These are phyloP conservation scores for Citrus glauca DNA, from an alignment of 345 rosid species.

Conservation along the genomic window DNA sequence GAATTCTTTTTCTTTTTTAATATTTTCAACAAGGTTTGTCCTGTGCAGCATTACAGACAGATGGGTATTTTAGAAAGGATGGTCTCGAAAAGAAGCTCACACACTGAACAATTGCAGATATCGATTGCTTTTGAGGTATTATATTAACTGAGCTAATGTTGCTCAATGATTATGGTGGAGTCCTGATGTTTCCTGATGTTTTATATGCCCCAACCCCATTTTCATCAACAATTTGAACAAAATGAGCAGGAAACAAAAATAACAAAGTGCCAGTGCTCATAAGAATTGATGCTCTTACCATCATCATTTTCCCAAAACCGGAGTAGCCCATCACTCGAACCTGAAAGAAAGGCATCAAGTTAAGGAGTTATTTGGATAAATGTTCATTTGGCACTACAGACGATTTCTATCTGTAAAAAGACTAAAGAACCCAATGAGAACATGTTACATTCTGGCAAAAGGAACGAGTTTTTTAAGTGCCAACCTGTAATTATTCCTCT, in stretches of 20 bases:
- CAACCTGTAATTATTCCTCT: constrained; percentile 95
- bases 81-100: background rate
- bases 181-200: background rate
- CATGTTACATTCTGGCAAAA: background rate
- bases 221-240: background rate
- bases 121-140: background rate
- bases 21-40: background rate
- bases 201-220: background rate
- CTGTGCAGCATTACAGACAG: background rate
- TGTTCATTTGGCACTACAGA: constrained; percentile 2
- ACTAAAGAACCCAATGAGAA: background rate
- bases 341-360: constrained; percentile 38
- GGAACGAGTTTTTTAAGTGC: background rate
- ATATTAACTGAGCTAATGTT: background rate
- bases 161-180: background rate
- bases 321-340: constrained; percentile 96
- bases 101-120: background rate
- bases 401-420: background rate
- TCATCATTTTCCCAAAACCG: constrained; percentile 98
- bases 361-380: constrained; percentile 11
- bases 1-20: background rate
- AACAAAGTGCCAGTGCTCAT: background rate
- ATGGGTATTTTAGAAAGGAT: background rate
- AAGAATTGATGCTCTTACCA: constrained; percentile 41
- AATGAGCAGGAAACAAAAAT: background rate